Conservation (phyloP, 768 basidiomycete species). For the Boletus vermiculosoides region DNA sequence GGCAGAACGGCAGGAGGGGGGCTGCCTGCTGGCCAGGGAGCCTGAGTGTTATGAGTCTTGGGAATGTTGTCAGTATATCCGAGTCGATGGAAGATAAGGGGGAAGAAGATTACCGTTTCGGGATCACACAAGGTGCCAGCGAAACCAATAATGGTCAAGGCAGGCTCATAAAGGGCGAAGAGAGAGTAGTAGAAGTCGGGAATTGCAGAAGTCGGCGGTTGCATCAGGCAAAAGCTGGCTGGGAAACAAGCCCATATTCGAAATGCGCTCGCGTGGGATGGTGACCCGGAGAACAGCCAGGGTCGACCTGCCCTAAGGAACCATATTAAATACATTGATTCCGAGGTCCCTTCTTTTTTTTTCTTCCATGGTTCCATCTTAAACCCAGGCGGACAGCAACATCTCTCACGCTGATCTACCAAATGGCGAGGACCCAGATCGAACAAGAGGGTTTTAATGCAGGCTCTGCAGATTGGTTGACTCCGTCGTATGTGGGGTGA, state of each 20-base stretch:
- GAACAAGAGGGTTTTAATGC: constrained; percentile 73
- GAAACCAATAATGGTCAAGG: constrained; percentile 62
- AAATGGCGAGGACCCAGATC: constrained; percentile 82
- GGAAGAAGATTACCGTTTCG: constrained; percentile 45
- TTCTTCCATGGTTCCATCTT: constrained; percentile 55
- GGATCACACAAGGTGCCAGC: constrained; percentile 67
- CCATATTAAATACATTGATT: background rate
- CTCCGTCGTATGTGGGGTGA: constrained; percentile 20
- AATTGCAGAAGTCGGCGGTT: constrained; percentile 53
- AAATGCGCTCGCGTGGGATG: background rate
- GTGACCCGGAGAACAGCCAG: background rate
- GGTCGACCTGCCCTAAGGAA: constrained; percentile 31
- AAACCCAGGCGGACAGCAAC: constrained; percentile 66
- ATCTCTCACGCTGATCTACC: constrained; percentile 46
- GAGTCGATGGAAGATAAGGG: background rate
- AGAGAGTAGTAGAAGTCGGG: constrained; percentile 71
- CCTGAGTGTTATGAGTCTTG: constrained; percentile 72
- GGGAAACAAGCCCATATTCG: background rate
- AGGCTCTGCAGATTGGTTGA: constrained; percentile 25
- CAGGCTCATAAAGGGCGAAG: constrained; percentile 75
- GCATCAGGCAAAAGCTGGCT: constrained; percentile 33
- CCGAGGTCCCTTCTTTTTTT: constrained; percentile 6
- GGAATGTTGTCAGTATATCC: constrained; percentile 1
- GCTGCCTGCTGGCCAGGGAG: constrained; percentile 59
- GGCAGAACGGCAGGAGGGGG: constrained; percentile 51